phyloP scores from a whole-genome alignment of 192 early-diverging fungal genomes.

The Globomyces pollinis-pini region DNA sequence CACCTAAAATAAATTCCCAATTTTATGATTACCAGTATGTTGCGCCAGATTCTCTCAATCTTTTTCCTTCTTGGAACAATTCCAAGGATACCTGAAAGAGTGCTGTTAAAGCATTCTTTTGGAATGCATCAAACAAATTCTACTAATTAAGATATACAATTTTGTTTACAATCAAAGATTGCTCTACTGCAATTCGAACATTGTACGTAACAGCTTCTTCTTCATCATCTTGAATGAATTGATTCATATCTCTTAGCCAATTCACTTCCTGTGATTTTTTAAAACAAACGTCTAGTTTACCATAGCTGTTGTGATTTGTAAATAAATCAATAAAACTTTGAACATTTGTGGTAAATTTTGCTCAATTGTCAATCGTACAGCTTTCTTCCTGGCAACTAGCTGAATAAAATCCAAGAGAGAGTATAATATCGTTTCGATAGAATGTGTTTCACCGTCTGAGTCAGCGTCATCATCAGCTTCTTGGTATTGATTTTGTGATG shows the following conservation, averaged over 20 bases:
- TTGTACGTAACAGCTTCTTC: conserved; percentile 82
- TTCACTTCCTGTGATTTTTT: too few relatives aligned
- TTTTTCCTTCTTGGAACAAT: conserved; percentile 22
- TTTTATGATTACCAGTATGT: background rate
- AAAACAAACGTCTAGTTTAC: too few relatives aligned
- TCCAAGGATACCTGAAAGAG: conserved; percentile 31
- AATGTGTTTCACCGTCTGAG: conserved; percentile 51
- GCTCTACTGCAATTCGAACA: conserved; percentile 74
- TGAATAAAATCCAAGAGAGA: conserved; percentile 62
- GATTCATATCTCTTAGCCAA: conserved; percentile 78
- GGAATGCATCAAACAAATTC: conserved; percentile 45
- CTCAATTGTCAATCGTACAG: conserved; percentile 42
- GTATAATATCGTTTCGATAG: conserved; percentile 55
- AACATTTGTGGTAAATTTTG: conserved; percentile 17
- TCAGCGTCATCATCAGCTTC: conserved; percentile 29
- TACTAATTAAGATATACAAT: background rate
- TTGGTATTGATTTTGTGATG: background rate
- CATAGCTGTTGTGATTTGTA: conserved; percentile 75
- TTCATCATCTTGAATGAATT: conserved; percentile 86
- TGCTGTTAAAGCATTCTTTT: conserved; percentile 42
- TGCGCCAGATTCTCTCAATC: background rate
- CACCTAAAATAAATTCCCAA: conserved; percentile 43
- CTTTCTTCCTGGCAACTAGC: conserved; percentile 47
- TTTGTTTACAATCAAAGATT: conserved; percentile 53
- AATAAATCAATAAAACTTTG: conserved; percentile 49